Conservation (phyloP, 495 filamentous ascomycete genomes). For the Rhypophila decipiens region DNA sequence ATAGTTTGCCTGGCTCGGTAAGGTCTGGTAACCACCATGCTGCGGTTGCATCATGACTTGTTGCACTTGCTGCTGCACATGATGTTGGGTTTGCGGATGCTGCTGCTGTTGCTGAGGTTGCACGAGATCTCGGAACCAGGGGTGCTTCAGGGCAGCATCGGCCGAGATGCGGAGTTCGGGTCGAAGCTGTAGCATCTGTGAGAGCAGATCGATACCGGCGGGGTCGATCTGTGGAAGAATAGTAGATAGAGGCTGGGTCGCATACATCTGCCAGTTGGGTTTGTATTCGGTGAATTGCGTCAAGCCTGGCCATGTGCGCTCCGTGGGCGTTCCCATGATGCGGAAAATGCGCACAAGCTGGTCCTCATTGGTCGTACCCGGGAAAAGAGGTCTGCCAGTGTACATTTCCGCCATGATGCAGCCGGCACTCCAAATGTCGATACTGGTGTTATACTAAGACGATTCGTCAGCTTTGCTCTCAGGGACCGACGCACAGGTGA, state of each 20-base stretch:
- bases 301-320: conserved; percentile 89
- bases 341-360: conserved; percentile 94
- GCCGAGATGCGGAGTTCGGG: conserved; percentile 90
- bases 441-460: conserved; percentile 76
- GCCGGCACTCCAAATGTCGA: conserved; percentile 96
- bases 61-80: conserved; percentile 23
- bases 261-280: conserved; percentile 84
- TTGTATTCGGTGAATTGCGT: conserved; percentile 91
- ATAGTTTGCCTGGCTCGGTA: conserved; percentile 25
- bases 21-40: conserved; percentile 23
- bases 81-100: conserved; percentile 30
- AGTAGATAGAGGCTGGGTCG: conserved; percentile 80
- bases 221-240: conserved; percentile 89
- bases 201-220: conserved; percentile 75
- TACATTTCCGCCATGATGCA: conserved; percentile 99
- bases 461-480: neutral
- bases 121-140: conserved; percentile 67
- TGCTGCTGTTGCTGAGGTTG: conserved; percentile 26
- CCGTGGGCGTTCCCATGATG: conserved; percentile 91
- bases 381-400: conserved; percentile 86
- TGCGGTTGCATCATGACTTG: conserved; percentile 19
- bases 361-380: conserved; percentile 93
- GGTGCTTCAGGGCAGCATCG: conserved; percentile 74
- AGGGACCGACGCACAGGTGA: neutral
- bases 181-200: conserved; percentile 84